Base-by-base conservation (phyloP, 805 yeast genomes). In the Clavispora asparagi region DNA sequence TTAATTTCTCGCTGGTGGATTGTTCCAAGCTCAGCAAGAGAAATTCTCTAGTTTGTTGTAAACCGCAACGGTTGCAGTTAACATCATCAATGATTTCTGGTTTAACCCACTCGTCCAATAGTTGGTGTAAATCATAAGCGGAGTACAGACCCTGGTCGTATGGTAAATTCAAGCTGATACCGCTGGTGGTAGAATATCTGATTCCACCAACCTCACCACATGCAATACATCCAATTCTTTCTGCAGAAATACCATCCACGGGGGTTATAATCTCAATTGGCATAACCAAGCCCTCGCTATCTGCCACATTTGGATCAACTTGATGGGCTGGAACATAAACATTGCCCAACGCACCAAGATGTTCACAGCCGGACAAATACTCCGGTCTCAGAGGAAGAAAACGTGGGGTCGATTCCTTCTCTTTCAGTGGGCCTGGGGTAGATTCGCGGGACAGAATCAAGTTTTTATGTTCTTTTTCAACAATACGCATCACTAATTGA, bases 171-270 rank as follows among this genome's bases (percentile, higher is more conserved):
- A 87, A 73, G 53, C 87, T 82, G 42, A 87, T 62, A 0, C 94
- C 92, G 56, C 87, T 81, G 44, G 82, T 76, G 0, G 88, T 87
- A 1, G 94, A 84, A 53, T 83, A 85, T 50, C 97, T 76, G 14
- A 91, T 83, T 2, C 97, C 97, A 45, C 96, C 97, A 64, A 82
- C 87, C 58, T 92, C 97, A 48, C 97, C 96, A 74, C 98, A 92
- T 13, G 74, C 73, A 43, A 87, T 73, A 62, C 98, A 92, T 0
- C 96, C 96, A 42, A 92, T 90, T 57, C 97, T 75, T 58, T 88
- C 95, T 7, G 90, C 92, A 26, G 83, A 78, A 4, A 87, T 69
- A 3, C 98, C 98, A 67, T 92, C 98, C 13, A 92, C 90, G 0
- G 98, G 98, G 0, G 97, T 90, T 1, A 89, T 62, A 46, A 87